Evolutionary conservation across 768 basidiomycete species (phyloP).

Genomic region (Leccinum disarticulatum): DNA sequence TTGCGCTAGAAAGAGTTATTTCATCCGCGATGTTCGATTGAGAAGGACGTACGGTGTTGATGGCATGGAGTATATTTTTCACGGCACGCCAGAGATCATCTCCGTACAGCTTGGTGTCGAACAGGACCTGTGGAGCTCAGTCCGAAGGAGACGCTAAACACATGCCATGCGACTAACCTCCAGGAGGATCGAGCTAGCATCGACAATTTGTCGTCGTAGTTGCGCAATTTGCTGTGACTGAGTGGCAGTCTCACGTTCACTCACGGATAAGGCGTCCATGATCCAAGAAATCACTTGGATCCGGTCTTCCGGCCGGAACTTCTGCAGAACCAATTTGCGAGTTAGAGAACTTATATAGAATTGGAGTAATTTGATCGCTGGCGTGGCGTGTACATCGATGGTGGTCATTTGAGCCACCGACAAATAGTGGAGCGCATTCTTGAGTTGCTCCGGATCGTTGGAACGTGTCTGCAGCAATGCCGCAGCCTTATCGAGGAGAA

Average conservation of each 20-base stretch:
- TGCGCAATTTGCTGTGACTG: conserved; percentile 30
- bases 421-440: conserved; percentile 42
- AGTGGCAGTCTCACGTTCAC: conserved; percentile 31
- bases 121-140: conserved; percentile 15
- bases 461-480: conserved; percentile 33
- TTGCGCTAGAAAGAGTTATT: conserved; percentile 42
- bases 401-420: conserved; percentile 46
- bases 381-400: conserved; percentile 41
- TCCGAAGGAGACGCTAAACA: conserved; percentile 1
- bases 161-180: conserved; percentile 34
- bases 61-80: conserved; percentile 19
- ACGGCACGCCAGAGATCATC: conserved; percentile 26
- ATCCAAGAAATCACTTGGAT: conserved; percentile 46
- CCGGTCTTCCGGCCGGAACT: conserved; percentile 44
- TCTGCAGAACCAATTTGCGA: conserved; percentile 48
- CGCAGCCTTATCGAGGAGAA: conserved; percentile 39
- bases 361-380: conserved; percentile 47
- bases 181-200: conserved; percentile 49
- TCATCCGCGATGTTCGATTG: conserved; percentile 11
- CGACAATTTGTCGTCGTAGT: conserved; percentile 48
- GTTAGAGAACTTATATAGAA: conserved; percentile 49
- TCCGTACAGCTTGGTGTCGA: conserved; percentile 27
- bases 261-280: conserved; percentile 43
- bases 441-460: conserved; percentile 34
- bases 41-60: conserved; percentile 28